Evolutionary conservation across 1,284 basidiomycete genomes (phyloP).

Genomic region (Rhodotorula mucilaginosa): DNA sequence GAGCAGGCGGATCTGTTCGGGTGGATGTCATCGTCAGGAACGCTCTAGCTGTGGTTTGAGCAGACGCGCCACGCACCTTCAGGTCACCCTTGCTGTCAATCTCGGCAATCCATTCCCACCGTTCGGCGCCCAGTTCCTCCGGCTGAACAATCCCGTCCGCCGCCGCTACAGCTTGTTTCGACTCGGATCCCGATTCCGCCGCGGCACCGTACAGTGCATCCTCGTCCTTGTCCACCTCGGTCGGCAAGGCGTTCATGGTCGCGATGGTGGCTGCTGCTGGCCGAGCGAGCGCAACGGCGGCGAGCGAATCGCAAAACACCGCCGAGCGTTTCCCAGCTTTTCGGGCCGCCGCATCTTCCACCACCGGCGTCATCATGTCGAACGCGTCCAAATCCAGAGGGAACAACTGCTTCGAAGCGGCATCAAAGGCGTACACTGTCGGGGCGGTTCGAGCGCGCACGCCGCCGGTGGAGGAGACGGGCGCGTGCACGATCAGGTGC

Average conservation of each 20-base stretch:
- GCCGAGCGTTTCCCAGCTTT: neutral
- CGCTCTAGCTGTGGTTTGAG: too few species aligned
- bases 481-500: conserved; percentile 1
- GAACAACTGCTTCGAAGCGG: neutral
- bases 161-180: neutral
- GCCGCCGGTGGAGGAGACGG: neutral
- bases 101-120: conserved; percentile 17
- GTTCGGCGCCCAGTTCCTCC: neutral
- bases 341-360: neutral
- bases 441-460: conserved; percentile 1
- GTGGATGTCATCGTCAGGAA: neutral
- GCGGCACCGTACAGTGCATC: conserved; percentile 28
- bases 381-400: neutral
- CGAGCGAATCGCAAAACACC: conserved; percentile 2
- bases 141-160: neutral
- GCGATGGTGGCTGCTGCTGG: neutral
- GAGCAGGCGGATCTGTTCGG: conserved; percentile 47
- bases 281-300: neutral
- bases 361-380: neutral
- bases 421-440: neutral
- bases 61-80: conserved; percentile 7
- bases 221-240: conserved; percentile 27
- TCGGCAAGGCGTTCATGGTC: neutral
- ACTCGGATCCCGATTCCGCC: neutral
- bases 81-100: conserved; percentile 17